These are phyloP conservation scores for Stephanocyclus meneghinianus DNA, from an alignment of 352 stramenopile species.

Conservation along the genomic window DNA sequence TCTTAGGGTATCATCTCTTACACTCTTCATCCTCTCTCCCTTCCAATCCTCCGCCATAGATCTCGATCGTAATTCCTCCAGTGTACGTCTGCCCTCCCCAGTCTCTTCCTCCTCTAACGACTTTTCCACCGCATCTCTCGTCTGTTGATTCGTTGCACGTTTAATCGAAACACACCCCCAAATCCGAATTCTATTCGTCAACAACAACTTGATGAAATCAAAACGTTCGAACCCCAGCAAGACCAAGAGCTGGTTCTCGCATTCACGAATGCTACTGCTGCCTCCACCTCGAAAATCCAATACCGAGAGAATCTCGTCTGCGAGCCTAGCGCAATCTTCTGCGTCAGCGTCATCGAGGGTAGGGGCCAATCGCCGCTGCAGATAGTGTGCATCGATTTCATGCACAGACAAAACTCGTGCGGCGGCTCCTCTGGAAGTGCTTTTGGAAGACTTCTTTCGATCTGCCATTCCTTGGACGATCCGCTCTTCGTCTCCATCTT, in stretches of 20 bases:
- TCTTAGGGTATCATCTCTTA: slow-evolving; percentile 57
- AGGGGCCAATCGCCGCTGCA: slow-evolving; percentile 94
- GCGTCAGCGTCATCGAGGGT: slow-evolving; percentile 91
- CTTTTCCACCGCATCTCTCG: slow-evolving; percentile 87
- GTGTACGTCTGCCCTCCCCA: slow-evolving; percentile 85
- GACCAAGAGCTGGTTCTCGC: slow-evolving; percentile 96
- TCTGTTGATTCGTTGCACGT: slow-evolving; percentile 90
- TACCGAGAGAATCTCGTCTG: slow-evolving; percentile 88
- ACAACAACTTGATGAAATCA: slow-evolving; percentile 96
- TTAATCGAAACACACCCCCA: slow-evolving; percentile 96
- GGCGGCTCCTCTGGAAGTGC: slow-evolving; percentile 46
- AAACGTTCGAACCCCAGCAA: slow-evolving; percentile 99
- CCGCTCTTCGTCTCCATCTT: slow-evolving; percentile 70
- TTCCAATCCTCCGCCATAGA: slow-evolving; percentile 92
- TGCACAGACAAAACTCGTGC: slow-evolving; percentile 89
- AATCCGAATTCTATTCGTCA: slow-evolving; percentile 94
- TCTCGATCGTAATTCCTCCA: slow-evolving; percentile 89
- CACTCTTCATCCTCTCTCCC: slow-evolving; percentile 84
- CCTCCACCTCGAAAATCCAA: slow-evolving; percentile 67
- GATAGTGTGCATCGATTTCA: slow-evolving; percentile 97
- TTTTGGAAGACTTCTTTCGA: slow-evolving; percentile 23
- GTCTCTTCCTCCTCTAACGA: slow-evolving; percentile 88
- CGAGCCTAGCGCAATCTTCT: slow-evolving; percentile 89
- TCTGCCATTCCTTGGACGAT: slow-evolving; percentile 59
- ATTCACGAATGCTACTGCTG: slow-evolving; percentile 79